phyloP scores from a whole-genome alignment of 2,329 filamentous ascomycete genomes.

The Penicillium frequentans region DNA sequence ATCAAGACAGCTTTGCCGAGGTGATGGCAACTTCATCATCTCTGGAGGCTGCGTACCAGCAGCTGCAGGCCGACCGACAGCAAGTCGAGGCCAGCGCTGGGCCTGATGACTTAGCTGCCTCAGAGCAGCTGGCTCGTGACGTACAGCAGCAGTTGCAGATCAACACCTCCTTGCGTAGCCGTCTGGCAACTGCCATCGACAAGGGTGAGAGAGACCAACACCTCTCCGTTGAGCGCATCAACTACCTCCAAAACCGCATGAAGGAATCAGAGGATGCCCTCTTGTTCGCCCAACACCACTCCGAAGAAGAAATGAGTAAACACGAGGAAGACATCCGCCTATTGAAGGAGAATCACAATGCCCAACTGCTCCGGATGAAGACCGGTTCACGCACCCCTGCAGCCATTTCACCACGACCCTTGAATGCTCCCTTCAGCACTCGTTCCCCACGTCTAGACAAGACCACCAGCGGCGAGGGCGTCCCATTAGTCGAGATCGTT shows the following conservation, averaged over 20 bases:
- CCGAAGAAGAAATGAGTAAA: conserved; percentile 76
- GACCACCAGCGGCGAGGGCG: conserved; percentile 61
- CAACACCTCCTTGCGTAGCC: conserved; percentile 72
- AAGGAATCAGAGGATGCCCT: conserved; percentile 82
- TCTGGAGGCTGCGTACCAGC: conserved; percentile 70
- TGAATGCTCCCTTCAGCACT: conserved; percentile 60
- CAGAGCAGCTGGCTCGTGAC: conserved; percentile 75
- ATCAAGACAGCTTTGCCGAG: conserved; percentile 42
- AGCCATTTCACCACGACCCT: conserved; percentile 57
- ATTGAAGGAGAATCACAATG: conserved; percentile 74
- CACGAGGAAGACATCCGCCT: conserved; percentile 83
- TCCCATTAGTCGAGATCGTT: conserved; percentile 65
- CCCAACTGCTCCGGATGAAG: conserved; percentile 74
- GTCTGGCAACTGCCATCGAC: conserved; percentile 75
- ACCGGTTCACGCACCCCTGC: conserved; percentile 47
- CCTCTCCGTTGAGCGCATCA: conserved; percentile 77
- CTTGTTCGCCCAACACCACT: conserved; percentile 76
- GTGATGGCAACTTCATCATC: conserved; percentile 66
- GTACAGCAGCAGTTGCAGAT: conserved; percentile 77
- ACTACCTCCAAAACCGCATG: conserved; percentile 76
- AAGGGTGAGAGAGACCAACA: conserved; percentile 84
- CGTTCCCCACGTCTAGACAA: conserved; percentile 61
- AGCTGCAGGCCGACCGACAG: conserved; percentile 69
- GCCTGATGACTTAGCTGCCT: conserved; percentile 68
- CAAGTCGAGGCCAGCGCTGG: conserved; percentile 68